Base-by-base conservation (phyloP, 2,329 filamentous ascomycete species). In the Aspergillus niger region DNA sequence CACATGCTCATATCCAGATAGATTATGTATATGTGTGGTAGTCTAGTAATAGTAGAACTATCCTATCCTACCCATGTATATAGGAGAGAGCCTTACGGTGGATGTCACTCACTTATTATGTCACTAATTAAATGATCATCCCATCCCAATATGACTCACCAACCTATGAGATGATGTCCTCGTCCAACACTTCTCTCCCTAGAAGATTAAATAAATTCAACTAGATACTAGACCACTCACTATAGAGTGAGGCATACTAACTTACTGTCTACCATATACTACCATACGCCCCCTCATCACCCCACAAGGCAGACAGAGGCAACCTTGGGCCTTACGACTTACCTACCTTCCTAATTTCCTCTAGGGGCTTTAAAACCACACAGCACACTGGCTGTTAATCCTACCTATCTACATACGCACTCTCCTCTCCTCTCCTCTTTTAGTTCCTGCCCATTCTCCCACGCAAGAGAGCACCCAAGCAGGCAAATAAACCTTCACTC, bases 191-290 rank as follows among this genome's bases (percentile, higher is more conserved):
- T n/a, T 13, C 57, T 54, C 41, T 44, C 11, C 41, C 17, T 36
- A 13, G 4, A 13, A 13, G 5, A 36, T 13, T 36, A 36, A 11
- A 11, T 10, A 36, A 13, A 6, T 36, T 11, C 32, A 36, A 13
- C 32, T 11, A 36, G 11, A 13, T 36, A 15, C 11, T 36, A 36
- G 13, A 36, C 32, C 11, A 36, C 11, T 13, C 32, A 36, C 32
- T 36, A 15, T 36, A 36, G 11, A 36, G 5, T 36, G 32, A 36
- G 32, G 32, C 32, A 36, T 13, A 36, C 11, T 20, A 44, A 4
- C 10, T 59, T 17, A 30, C 39, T 50, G 41, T 44, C 56, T 24
- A 26, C 59, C 48, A 49, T 51, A 30, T 62, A 55, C 30, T 36
- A 26, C 53, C 32, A 5, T 36, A 15, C 32, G 26, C 20, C 26